Evolutionary conservation across 768 basidiomycete species (phyloP), one percentile per base, ranked within the genome.

Genomic region (Termitomyces sp.): DNA sequence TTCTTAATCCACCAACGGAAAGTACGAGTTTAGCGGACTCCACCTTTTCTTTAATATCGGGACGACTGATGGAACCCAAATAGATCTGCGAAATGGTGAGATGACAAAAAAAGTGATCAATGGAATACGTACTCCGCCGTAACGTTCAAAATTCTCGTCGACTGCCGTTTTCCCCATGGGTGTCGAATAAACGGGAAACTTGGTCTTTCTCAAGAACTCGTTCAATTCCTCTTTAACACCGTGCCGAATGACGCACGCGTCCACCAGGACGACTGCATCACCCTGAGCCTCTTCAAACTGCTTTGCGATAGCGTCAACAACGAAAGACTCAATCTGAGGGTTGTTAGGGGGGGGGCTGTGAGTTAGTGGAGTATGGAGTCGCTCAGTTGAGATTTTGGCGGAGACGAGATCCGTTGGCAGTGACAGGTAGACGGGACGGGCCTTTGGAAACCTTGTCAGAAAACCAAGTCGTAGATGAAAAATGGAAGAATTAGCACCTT

Each of bases 391-490:
- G 18, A 94, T 85, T 66, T 86, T 82, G 53, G 77, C 72, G 65
- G 81, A 78, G 4, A 88, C 87, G 53, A 96, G 74, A 68, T 98
- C 90, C 6, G 87, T 94, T 0, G 93, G 95, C 12, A 98, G 76
- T 36, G 87, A 82, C 41, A 98, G 72, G 67, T 98, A 98, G 32
- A 90, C 91, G 0, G 95, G 95, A 20, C 92, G 85, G 29, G 87
- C 88, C 82, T 91, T 61, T 16, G 34, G 14, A 31, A 56, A 14
- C 42, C 27, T 41, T 9, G 42, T 54, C 13, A 37, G 60, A 2
- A 16, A 16, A 16, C 53, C 9, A 5, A 20, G 42, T 27, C 26
- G 41, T 18, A 43, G 32, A n/a, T 32, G 7, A 22, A 32, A 27
- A 24, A 39, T 37, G 37, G 6, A 9, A 4, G 22, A 20, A 61